Percentiles rank a stretch among this genome's conserved stretches.
phyloP scores from a whole-genome alignment of 305 asterid genomes.

The Fraxinus latifolia region DNA sequence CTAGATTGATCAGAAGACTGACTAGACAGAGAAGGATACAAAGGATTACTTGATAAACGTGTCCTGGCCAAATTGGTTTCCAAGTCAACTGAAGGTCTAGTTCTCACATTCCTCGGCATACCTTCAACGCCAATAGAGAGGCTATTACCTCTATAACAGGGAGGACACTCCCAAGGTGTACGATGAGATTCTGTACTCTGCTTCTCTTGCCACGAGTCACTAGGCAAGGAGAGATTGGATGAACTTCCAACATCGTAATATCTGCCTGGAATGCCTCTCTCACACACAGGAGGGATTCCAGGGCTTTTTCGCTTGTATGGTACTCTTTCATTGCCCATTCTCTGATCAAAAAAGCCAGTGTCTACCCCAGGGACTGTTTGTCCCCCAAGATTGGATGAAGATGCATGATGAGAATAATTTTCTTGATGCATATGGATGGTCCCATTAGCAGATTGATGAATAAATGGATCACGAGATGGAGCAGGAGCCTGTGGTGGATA shows the following conservation, averaged over 20 bases:
- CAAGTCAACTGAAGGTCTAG: constrained; percentile 49
- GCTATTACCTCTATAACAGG: constrained; percentile 49
- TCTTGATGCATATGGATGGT: constrained; percentile 39
- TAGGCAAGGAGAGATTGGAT: constrained; percentile 47
- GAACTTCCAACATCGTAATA: constrained; percentile 67
- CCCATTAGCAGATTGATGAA: constrained; percentile 42
- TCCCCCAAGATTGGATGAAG: constrained; percentile 46
- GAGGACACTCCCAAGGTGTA: constrained; percentile 47
- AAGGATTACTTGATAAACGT: constrained; percentile 40
- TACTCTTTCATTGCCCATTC: constrained; percentile 48
- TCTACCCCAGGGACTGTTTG: constrained; percentile 48
- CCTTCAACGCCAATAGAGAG: constrained; percentile 56
- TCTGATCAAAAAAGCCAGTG: constrained; percentile 45
- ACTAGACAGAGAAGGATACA: constrained; percentile 35
- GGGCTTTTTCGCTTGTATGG: constrained; percentile 68
- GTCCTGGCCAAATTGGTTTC: constrained; percentile 43
- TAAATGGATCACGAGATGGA: constrained; percentile 49
- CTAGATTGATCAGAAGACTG: constrained; percentile 40
- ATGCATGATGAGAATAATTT: constrained; percentile 38
- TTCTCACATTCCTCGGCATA: constrained; percentile 61
- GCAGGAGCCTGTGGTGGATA: constrained; percentile 48
- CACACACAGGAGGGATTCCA: constrained; percentile 48
- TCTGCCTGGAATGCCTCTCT: constrained; percentile 42
- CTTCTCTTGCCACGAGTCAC: constrained; percentile 61
- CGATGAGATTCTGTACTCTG: constrained; percentile 54